Evolutionary conservation across 768 basidiomycete species (phyloP).

Genomic region (Amanita rubescens): DNA sequence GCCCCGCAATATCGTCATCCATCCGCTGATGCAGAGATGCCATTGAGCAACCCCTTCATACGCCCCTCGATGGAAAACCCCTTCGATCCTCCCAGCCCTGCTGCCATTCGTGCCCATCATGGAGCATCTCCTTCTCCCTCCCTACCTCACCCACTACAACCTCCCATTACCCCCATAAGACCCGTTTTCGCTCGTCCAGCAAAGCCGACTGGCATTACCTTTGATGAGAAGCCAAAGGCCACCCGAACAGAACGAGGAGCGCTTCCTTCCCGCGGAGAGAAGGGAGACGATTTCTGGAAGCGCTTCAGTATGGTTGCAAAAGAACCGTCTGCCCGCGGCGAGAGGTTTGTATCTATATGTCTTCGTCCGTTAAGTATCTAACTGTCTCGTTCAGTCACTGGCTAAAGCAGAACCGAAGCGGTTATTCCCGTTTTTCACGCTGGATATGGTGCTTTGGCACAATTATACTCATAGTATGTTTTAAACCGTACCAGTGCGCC

Average conservation of each 20-base stretch:
- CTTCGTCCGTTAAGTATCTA: neutral
- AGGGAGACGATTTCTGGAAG: slow-evolving; percentile 82
- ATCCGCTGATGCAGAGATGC: slow-evolving; percentile 13
- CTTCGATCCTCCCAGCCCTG: slow-evolving; percentile 15
- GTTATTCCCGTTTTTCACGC: slow-evolving; percentile 43
- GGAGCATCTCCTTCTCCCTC: slow-evolving; percentile 10
- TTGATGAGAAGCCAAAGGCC: slow-evolving; percentile 28
- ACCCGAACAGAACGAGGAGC: slow-evolving; percentile 53
- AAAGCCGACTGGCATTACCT: slow-evolving; percentile 31
- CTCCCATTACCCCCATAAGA: slow-evolving; percentile 71
- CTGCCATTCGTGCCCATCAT: slow-evolving; percentile 12
- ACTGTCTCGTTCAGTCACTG: slow-evolving; percentile 39
- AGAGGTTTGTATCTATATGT: slow-evolving; percentile 32
- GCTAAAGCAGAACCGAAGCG: slow-evolving; percentile 56
- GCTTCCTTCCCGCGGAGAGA: slow-evolving; percentile 60
- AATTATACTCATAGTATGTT: slow-evolving; percentile 44
- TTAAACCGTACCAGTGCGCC: neutral
- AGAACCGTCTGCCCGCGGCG: slow-evolving; percentile 35
- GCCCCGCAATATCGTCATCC: slow-evolving; percentile 25
- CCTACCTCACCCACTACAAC: slow-evolving; percentile 63
- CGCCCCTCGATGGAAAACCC: slow-evolving; percentile 20
- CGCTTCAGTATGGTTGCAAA: slow-evolving; percentile 80
- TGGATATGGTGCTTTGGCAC: slow-evolving; percentile 71
- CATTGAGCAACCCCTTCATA: slow-evolving; percentile 6
- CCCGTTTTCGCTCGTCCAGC: slow-evolving; percentile 70